phyloP scores from a whole-genome alignment of 2,329 filamentous ascomycete species.

The Aspergillus quadricinctus region DNA sequence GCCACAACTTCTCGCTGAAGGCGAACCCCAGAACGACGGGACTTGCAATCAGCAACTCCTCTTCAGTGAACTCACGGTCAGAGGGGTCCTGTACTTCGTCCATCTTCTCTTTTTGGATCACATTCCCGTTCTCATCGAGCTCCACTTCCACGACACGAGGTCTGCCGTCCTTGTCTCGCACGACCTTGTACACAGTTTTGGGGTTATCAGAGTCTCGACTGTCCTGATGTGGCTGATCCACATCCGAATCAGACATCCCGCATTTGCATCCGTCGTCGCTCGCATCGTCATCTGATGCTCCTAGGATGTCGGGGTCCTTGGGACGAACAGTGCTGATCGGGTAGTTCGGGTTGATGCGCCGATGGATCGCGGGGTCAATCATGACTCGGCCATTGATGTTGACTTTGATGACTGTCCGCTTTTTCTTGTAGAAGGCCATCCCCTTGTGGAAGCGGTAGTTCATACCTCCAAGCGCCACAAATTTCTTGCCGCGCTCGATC shows the following conservation, averaged over 20 bases:
- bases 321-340: conserved; percentile 69
- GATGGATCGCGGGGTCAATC: conserved; percentile 78
- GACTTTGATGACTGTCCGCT: conserved; percentile 69
- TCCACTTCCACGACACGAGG: conserved; percentile 52
- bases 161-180: conserved; percentile 51
- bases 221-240: conserved; percentile 36
- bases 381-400: conserved; percentile 84
- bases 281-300: conserved; percentile 40
- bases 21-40: conserved; percentile 82
- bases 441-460: conserved; percentile 80
- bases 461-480: conserved; percentile 73
- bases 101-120: conserved; percentile 54
- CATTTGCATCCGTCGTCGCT: conserved; percentile 43
- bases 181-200: conserved; percentile 48
- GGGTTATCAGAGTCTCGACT: conserved; percentile 31
- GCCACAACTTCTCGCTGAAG: conserved; percentile 84
- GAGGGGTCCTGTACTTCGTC: conserved; percentile 40
- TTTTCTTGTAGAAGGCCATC: conserved; percentile 79
- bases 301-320: conserved; percentile 61
- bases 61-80: conserved; percentile 64
- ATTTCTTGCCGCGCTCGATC: conserved; percentile 78
- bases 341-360: conserved; percentile 83
- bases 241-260: conserved; percentile 30
- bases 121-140: conserved; percentile 52
- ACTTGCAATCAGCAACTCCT: conserved; percentile 78